These are phyloP conservation scores for Anthracocystis walkeri DNA, from an alignment of 1,284 basidiomycete species.

Conservation along the genomic window DNA sequence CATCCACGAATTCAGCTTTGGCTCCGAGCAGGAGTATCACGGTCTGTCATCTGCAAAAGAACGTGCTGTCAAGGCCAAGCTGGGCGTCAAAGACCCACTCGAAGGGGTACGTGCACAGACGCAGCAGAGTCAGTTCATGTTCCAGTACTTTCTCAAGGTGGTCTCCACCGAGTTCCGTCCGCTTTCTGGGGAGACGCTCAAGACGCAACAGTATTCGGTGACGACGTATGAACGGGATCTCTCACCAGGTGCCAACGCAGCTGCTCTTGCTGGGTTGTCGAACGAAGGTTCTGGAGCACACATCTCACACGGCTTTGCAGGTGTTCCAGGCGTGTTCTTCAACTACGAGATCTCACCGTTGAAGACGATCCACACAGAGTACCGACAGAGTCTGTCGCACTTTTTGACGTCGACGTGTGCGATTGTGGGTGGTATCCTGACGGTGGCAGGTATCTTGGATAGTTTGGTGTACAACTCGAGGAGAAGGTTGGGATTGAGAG, in stretches of 20 bases:
- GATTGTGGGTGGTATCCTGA: constrained; percentile 95
- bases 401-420: constrained; percentile 88
- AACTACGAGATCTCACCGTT: constrained; percentile 80
- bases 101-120: constrained; percentile 77
- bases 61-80: constrained; percentile 73
- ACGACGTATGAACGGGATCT: constrained; percentile 94
- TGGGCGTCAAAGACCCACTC: constrained; percentile 86
- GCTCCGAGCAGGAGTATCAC: constrained; percentile 57
- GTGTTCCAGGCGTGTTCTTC: constrained; percentile 72
- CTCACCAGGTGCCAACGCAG: constrained; percentile 38
- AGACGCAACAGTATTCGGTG: constrained; percentile 90
- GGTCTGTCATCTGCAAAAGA: constrained; percentile 37
- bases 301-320: constrained; percentile 82
- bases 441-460: constrained; percentile 92
- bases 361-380: constrained; percentile 69
- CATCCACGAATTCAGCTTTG: constrained; percentile 84
- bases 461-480: constrained; percentile 78
- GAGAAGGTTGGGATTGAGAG: constrained; percentile 62
- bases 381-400: constrained; percentile 92
- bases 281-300: constrained; percentile 66
- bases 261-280: constrained; percentile 32
- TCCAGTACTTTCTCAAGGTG: constrained; percentile 87
- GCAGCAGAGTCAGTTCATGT: constrained; percentile 71
- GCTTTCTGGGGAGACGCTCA: constrained; percentile 71
- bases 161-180: constrained; percentile 62